phyloP scores from a whole-genome alignment of 441 rosid species.

The Gossypium armourianum region DNA sequence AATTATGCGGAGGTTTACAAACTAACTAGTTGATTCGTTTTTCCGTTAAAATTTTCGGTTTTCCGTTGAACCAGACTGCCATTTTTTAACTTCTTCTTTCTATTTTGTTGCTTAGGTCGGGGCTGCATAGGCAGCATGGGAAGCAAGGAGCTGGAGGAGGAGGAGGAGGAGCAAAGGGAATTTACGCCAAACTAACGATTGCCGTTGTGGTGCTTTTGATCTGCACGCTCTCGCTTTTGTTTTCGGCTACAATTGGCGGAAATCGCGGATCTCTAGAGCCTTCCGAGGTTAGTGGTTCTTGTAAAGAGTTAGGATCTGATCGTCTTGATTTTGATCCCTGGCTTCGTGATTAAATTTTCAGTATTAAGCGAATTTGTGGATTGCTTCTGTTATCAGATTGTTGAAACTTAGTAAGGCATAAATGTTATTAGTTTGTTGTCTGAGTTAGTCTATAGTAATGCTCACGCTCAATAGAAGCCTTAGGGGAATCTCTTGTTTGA shows the following conservation, averaged over 20 bases:
- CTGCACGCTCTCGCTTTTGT: conserved; percentile 60
- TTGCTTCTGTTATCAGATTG: neutral
- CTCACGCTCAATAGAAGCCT: neutral
- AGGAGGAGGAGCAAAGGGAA: conserved; percentile 36
- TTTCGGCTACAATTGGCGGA: conserved; percentile 38
- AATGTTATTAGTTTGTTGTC: neutral
- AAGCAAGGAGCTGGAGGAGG: conserved; percentile 42
- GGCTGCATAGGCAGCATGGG: conserved; percentile 52
- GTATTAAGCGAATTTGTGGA: neutral
- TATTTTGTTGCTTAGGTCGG: conserved; percentile 31
- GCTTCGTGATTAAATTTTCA: neutral
- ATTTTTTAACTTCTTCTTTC: neutral
- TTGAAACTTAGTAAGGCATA: neutral
- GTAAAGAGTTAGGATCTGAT: neutral
- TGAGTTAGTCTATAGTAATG: neutral
- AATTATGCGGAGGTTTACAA: conserved; percentile 9
- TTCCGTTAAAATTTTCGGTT: neutral
- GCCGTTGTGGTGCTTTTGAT: conserved; percentile 56
- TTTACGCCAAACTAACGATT: conserved; percentile 46
- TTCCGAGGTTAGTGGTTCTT: conserved; percentile 38
- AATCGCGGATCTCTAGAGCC: conserved; percentile 34
- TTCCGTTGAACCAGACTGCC: conserved; percentile 3
- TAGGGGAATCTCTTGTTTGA: neutral
- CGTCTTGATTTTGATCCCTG: neutral
- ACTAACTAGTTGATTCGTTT: neutral